These are phyloP conservation scores for Byssochlamys sp. DNA, from an alignment of 2,329 filamentous ascomycete species.

Conservation along the genomic window DNA sequence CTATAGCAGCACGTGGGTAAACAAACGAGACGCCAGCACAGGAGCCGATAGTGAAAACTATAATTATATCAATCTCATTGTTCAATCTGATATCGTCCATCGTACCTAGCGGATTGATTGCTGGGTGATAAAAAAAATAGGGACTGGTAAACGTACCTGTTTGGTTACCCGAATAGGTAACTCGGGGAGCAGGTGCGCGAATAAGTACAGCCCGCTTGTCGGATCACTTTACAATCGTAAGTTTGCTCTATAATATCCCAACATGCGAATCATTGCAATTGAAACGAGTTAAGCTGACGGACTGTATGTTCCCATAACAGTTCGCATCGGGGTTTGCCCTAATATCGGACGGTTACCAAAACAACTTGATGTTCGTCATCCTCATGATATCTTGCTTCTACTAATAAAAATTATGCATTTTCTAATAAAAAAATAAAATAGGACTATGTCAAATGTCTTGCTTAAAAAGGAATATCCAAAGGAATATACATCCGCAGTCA, in stretches of 20 bases:
- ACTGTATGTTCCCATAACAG: constrained; percentile 5
- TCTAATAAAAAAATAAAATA: constrained; percentile 1
- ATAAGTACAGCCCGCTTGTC: constrained; percentile 9
- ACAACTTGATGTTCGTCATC: constrained; percentile 16
- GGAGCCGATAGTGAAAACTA: neutral
- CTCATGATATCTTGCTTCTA: neutral
- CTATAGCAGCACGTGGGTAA: neutral
- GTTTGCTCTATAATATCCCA: neutral
- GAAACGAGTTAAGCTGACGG: neutral
- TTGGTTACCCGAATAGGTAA: neutral
- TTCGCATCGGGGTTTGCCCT: constrained; percentile 20
- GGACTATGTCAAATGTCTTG: constrained; percentile 22
- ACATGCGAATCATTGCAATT: too few species aligned
- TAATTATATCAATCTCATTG: neutral
- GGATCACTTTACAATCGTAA: constrained; percentile 20
- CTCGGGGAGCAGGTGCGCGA: neutral
- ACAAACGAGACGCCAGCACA: neutral
- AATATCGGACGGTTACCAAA: constrained; percentile 23
- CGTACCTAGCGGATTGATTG: neutral
- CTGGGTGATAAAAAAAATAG: neutral
- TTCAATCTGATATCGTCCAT: neutral
- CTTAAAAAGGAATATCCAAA: constrained; percentile 17
- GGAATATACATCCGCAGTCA: constrained; percentile 17
- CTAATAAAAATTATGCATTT: neutral
- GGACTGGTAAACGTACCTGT: neutral